phyloP scores from a whole-genome alignment of 1,139 yeast species.

The Suhomyces guaymorum region DNA sequence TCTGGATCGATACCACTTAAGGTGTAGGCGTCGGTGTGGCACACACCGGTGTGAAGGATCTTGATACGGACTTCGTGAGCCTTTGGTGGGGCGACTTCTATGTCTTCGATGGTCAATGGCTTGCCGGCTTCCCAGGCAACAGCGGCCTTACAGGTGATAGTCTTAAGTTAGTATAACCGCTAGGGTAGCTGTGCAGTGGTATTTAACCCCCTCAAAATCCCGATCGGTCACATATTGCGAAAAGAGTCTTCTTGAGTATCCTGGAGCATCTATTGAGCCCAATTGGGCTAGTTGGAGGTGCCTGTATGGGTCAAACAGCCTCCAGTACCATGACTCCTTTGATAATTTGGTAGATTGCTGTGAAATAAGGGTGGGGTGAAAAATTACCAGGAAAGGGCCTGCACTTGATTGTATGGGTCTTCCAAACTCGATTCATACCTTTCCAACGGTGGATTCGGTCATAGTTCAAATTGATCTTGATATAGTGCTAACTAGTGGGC shows the following conservation, averaged over 20 bases:
- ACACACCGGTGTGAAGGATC: conserved; percentile 85
- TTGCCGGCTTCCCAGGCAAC: conserved; percentile 95
- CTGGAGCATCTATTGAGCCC: background rate
- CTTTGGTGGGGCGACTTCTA: conserved; percentile 89
- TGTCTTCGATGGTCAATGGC: conserved; percentile 81
- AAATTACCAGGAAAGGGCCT: too few relatives aligned
- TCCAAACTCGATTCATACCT: conserved; percentile 27
- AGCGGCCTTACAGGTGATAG: conserved; percentile 91
- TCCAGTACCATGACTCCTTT: too few relatives aligned
- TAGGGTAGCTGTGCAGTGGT: conserved; percentile 14
- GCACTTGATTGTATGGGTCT: too few relatives aligned
- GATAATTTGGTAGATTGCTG: too few relatives aligned
- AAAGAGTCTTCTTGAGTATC: too few relatives aligned
- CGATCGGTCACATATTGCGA: too few relatives aligned
- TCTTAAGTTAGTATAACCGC: conserved; percentile 35
- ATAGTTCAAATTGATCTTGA: conserved; percentile 1
- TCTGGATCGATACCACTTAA: conserved; percentile 94
- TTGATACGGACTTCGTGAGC: conserved; percentile 97
- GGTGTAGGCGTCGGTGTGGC: conserved; percentile 98
- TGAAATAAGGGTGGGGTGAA: too few relatives aligned
- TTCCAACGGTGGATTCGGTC: conserved; percentile 33
- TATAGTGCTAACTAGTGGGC: conserved; percentile 1
- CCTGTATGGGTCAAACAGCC: background rate
- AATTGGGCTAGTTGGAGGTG: background rate
- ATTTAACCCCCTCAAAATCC: too few relatives aligned